Evolutionary conservation across 139 green algal genomes (phyloP).

Genomic region (Mesotaenium endlicherianum): DNA sequence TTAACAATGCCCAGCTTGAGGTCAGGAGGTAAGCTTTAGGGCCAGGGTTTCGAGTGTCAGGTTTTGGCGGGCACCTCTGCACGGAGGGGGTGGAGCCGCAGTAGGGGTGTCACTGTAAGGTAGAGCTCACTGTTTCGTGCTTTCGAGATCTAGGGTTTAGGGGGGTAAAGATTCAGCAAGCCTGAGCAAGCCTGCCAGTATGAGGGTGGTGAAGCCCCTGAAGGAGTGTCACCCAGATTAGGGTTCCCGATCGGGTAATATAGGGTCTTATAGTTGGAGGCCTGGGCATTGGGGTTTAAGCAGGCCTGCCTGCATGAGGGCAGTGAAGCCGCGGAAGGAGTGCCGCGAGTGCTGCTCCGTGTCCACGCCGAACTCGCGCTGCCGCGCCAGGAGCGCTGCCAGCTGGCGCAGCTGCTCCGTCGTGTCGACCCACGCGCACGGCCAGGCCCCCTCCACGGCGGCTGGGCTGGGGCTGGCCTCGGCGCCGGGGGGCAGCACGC

Average conservation of each 20-base stretch:
- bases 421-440: slow-evolving; percentile 12
- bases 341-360: slow-evolving; percentile 44
- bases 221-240: background rate
- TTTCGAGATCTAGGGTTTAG: background rate
- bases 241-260: background rate
- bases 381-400: background rate
- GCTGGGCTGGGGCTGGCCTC: background rate
- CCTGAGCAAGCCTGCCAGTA: background rate
- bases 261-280: background rate
- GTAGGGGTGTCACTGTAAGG: too few species aligned
- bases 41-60: too few species aligned
- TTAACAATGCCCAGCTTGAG: too few species aligned
- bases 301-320: slow-evolving; percentile 33
- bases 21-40: too few species aligned
- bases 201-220: background rate
- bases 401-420: slow-evolving; percentile 6
- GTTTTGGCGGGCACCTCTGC: too few species aligned
- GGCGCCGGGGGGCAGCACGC: background rate
- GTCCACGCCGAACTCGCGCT: slow-evolving; percentile 39
- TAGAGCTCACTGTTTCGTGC: background rate
- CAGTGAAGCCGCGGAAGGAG: slow-evolving; percentile 41
- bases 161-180: background rate
- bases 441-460: background rate
- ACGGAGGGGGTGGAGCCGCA: too few species aligned
- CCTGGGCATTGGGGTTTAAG: background rate